Percentiles rank a stretch among this genome's conserved stretches.
Conservation (phyloP, 306 rosid species). For the Potentilla sterilis region DNA sequence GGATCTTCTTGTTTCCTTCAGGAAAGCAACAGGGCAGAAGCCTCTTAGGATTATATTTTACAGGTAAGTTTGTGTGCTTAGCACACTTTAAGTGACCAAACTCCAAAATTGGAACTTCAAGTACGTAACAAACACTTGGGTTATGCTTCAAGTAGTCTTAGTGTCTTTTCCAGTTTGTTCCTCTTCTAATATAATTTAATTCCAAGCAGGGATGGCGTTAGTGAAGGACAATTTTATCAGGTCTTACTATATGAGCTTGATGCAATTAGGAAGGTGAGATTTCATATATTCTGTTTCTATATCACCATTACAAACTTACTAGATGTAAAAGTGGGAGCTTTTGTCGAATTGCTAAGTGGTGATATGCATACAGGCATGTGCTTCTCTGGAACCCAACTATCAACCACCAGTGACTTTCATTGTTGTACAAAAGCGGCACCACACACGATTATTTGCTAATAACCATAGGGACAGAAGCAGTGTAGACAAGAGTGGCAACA, state of each 20-base stretch:
- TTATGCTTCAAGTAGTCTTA: neutral
- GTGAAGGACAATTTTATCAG: constrained; percentile 95
- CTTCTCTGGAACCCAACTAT: constrained; percentile 87
- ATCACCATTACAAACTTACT: neutral
- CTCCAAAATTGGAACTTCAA: neutral
- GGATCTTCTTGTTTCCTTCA: constrained; percentile 84
- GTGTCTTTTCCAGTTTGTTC: neutral
- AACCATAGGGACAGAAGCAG: constrained; percentile 78
- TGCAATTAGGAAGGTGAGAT: constrained; percentile 81
- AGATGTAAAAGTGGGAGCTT: neutral
- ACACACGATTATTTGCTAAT: constrained; percentile 77
- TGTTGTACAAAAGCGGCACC: constrained; percentile 92
- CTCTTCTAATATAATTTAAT: constrained; percentile 1
- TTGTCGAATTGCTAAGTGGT: constrained; percentile 11
- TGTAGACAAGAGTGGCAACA: constrained; percentile 82
- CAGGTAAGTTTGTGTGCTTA: constrained; percentile 45
- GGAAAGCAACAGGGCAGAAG: constrained; percentile 95
- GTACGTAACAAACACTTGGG: neutral
- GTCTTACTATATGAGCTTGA: constrained; percentile 83
- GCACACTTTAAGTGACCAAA: neutral
- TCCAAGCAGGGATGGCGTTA: constrained; percentile 81
- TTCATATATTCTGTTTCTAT: neutral
- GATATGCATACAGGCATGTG: constrained; percentile 62
- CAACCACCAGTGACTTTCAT: constrained; percentile 96
- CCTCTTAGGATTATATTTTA: constrained; percentile 85